Evolutionary conservation across 257 asterid genomes (phyloP).

Genomic region (Solanum etuberosum): DNA sequence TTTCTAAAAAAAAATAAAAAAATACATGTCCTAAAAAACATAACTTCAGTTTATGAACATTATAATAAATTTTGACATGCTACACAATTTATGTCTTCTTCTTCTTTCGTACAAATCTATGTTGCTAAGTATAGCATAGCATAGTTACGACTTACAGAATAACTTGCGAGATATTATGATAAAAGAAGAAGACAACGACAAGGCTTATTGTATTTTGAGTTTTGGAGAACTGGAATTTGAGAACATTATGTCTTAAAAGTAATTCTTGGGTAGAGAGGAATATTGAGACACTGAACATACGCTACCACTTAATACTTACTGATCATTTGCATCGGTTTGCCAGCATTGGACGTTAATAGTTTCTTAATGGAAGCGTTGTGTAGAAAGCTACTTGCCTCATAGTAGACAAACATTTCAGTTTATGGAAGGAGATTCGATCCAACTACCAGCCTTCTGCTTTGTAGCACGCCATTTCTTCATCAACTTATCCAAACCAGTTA

Average conservation of each 20-base stretch:
- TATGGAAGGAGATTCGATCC: neutral
- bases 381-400: neutral
- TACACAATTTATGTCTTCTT: neutral
- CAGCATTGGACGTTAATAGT: neutral
- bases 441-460: conserved; percentile 4
- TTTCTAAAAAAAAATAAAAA: no score
- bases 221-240: neutral
- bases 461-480: neutral
- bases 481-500: neutral
- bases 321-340: neutral
- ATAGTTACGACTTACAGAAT: neutral
- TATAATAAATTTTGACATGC: neutral
- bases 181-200: no score
- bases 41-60: neutral
- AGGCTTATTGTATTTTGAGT: no score
- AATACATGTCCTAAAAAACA: neutral
- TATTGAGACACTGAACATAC: neutral
- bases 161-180: neutral
- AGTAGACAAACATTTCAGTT: neutral
- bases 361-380: neutral
- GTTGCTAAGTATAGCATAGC: neutral
- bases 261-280: neutral
- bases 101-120: neutral
- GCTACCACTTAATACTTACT: neutral
- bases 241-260: neutral